These are phyloP conservation scores for Cutaneotrichosporon cavernicola DNA, from an alignment of 1,284 basidiomycete species.

Conservation along the genomic window DNA sequence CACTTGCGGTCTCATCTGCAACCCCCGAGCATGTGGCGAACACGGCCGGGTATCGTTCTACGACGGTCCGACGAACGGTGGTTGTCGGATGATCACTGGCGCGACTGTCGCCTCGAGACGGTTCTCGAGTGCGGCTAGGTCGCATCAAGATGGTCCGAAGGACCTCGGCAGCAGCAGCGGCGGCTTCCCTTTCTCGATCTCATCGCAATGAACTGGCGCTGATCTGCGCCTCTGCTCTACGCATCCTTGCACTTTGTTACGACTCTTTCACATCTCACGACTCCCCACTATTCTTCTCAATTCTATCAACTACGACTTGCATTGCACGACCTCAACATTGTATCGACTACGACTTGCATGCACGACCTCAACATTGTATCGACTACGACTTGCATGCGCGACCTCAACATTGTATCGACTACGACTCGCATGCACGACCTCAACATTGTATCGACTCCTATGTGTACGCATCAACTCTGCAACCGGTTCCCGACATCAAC, in stretches of 20 bases:
- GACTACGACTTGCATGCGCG: neutral
- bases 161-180: conserved; percentile 15
- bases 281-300: neutral
- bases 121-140: neutral
- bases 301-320: neutral
- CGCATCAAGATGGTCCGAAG: conserved; percentile 4
- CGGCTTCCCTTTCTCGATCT: conserved; percentile 7
- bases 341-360: neutral
- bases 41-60: neutral
- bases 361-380: neutral
- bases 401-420: too few relatives aligned
- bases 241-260: neutral
- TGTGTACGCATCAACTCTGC: neutral
- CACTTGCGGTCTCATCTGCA: conserved; percentile 4
- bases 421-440: neutral
- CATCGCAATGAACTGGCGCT: conserved; percentile 21
- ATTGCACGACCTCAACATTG: neutral
- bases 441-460: conserved; percentile 8
- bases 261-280: neutral
- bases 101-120: neutral
- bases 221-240: conserved; percentile 14
- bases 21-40: neutral
- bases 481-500: neutral
- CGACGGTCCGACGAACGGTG: conserved; percentile 1
- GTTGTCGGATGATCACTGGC: neutral